These are phyloP conservation scores for Daldinia vernicosa DNA, from an alignment of 495 filamentous ascomycete genomes.

Conservation along the genomic window DNA sequence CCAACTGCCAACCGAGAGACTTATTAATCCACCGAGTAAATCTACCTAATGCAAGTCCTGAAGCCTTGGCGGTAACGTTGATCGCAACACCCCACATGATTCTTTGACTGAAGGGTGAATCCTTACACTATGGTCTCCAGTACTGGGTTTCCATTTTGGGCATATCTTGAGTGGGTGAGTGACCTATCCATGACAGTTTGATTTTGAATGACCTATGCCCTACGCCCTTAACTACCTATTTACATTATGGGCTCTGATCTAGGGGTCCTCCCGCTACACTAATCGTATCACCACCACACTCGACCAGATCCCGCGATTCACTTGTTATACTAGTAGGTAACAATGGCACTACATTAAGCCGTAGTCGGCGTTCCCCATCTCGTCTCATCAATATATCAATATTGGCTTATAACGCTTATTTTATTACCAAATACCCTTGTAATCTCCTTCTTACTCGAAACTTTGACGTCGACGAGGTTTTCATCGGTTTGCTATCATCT, in stretches of 20 bases:
- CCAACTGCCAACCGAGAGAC: background rate
- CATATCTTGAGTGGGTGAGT: slow-evolving; percentile 5
- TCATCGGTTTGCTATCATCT: background rate
- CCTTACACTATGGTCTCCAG: background rate
- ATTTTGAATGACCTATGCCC: slow-evolving; percentile 14
- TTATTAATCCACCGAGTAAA: slow-evolving; percentile 18
- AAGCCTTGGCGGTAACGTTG: slow-evolving; percentile 27
- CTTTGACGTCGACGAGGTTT: background rate
- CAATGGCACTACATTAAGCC: slow-evolving; percentile 7
- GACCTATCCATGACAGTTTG: slow-evolving; percentile 24
- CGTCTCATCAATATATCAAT: background rate
- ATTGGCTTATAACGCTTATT: background rate
- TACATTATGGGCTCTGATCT: background rate
- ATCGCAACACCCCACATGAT: slow-evolving; percentile 25
- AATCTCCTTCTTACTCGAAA: background rate
- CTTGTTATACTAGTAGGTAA: slow-evolving; percentile 12
- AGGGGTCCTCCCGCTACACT: background rate
- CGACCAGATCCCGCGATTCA: background rate
- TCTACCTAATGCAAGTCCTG: too few species aligned
- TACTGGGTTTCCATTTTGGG: slow-evolving; percentile 5
- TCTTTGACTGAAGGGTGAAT: slow-evolving; percentile 1
- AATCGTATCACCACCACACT: slow-evolving; percentile 20
- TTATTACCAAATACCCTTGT: background rate
- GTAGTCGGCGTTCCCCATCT: background rate
- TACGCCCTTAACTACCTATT: background rate